Evolutionary conservation across 2,329 filamentous ascomycete genomes (phyloP), one percentile per base, ranked within the genome.

Genomic region (Emergomyces africanus): DNA sequence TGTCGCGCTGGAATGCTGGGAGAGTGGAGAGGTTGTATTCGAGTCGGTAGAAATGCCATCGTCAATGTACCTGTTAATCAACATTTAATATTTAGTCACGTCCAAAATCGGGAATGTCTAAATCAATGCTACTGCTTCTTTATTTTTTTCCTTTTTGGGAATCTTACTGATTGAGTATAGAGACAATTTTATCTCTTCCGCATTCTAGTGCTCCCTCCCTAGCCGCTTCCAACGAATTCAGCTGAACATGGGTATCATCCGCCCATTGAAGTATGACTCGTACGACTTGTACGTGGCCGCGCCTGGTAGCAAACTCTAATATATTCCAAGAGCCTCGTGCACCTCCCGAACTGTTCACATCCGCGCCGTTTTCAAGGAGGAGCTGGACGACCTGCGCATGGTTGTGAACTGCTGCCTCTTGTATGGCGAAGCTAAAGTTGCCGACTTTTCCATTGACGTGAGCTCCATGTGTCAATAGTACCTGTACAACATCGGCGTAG

Each of bases 381-480:
- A 28, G 44, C 25, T 6, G 20, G 44, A 48, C 44, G 15, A 48
- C 44, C 1, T 6, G 20, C 4, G 20, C 3, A 20, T 28, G 25
- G 44, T 15, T 15, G 25, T 48, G 44, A 48, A 8, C 44, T 48
- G 44, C 44, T 2, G 44, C 44, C 44, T 48, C 44, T 48, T 48
- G 44, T 28, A 48, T 48, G 2, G 44, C 9, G 15, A 14, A 25
- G 9, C 20, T 9, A 14, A 25, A 48, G 20, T 28, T 15, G 25
- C 23, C 44, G 44, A 48, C 20, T 3, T 15, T 42, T 42, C 2
- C 9, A 41, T 68, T 63, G 20, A 70, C 64, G 46, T 71, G 61
- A n/a, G 65, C 67, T n/a, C 66, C 67, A 6, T 51, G 58, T 20
- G 61, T 57, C 18, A 72, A 51, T 1, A 76, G 65, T 1, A 69